A percentile compares a stretch with the other conserved stretches of the same genome.
These are phyloP conservation scores for Verruconis gallopava DNA, from an alignment of 2,329 filamentous ascomycete species.

Conservation along the genomic window DNA sequence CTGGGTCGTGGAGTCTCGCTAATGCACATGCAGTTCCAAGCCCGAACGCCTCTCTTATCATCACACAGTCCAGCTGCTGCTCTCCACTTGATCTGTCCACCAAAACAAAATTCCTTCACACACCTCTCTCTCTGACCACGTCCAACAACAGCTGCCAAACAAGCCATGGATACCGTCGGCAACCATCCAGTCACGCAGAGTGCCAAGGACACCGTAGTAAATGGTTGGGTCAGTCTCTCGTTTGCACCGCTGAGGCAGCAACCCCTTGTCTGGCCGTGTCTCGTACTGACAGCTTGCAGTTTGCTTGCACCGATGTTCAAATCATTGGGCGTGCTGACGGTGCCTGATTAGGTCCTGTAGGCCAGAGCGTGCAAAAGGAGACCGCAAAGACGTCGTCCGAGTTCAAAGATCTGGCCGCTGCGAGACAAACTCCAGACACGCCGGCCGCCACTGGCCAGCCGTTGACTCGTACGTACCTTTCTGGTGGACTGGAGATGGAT, in stretches of 20 bases:
- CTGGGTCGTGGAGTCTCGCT: not conserved
- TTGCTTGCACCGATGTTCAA: too few species aligned
- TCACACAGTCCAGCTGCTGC: not conserved
- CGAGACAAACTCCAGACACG: conserved; percentile 39
- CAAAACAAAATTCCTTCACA: not conserved
- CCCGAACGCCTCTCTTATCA: not conserved
- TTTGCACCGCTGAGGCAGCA: too few species aligned
- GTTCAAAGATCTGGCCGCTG: conserved; percentile 43
- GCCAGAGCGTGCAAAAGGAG: conserved; percentile 43
- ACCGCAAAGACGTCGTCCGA: conserved; percentile 43
- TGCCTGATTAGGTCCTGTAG: conserved; percentile 44
- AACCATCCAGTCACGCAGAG: conserved; percentile 39
- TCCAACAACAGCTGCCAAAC: conserved; percentile 30
- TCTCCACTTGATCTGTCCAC: conserved; percentile 11
- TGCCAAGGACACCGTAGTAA: conserved; percentile 27
- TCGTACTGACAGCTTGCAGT: too few species aligned
- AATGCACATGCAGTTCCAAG: conserved; percentile 1
- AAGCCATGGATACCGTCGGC: conserved; percentile 33
- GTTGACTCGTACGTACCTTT: conserved; percentile 40
- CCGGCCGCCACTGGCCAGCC: conserved; percentile 47
- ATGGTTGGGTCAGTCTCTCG: conserved; percentile 32
- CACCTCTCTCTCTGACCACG: not conserved
- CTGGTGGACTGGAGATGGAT: not conserved
- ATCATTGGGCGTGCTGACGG: too few species aligned
- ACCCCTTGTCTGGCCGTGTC: too few species aligned